Conservation (phyloP, 2,329 filamentous ascomycete species). For the Plectosphaerella plurivora region DNA sequence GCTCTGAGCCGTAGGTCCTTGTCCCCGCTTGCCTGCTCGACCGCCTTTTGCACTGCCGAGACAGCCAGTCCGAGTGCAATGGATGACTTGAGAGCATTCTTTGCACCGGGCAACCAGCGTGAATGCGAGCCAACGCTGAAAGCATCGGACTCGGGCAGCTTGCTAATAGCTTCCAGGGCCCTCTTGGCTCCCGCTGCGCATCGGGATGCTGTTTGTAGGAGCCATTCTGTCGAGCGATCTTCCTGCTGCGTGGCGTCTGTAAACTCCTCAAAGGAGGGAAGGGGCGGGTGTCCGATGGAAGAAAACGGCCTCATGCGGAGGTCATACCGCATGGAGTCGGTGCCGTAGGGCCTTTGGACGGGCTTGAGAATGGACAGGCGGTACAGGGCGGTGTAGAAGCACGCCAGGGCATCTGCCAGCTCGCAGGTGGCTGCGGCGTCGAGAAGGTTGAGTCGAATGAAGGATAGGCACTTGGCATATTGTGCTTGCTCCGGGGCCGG, state of each 20-base stretch:
- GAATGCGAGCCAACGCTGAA: conserved; percentile 55
- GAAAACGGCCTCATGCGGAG: conserved; percentile 84
- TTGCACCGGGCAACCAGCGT: conserved; percentile 57
- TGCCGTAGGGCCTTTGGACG: conserved; percentile 59
- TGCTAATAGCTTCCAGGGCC: conserved; percentile 52
- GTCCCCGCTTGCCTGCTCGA: conserved; percentile 29
- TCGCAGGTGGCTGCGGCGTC: conserved; percentile 61
- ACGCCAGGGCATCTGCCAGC: conserved; percentile 48
- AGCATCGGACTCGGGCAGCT: conserved; percentile 44
- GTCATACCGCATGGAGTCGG: conserved; percentile 67
- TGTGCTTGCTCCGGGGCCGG: conserved; percentile 32
- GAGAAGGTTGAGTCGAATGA: conserved; percentile 56
- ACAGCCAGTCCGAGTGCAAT: conserved; percentile 67
- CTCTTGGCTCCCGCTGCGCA: conserved; percentile 45
- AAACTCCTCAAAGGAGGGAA: conserved; percentile 63
- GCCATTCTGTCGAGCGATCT: conserved; percentile 28
- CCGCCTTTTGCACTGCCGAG: conserved; percentile 51
- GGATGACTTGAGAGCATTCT: conserved; percentile 61
- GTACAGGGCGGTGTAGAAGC: conserved; percentile 62
- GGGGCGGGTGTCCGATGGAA: conserved; percentile 60
- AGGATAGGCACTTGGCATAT: conserved; percentile 44
- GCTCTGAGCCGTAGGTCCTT: conserved; percentile 36
- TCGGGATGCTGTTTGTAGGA: conserved; percentile 41
- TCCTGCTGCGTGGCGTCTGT: conserved; percentile 33
- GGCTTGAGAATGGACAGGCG: conserved; percentile 51